Evolutionary conservation across 805 yeast genomes (phyloP), one percentile per base, ranked within the genome.

Genomic region (Scheffersomyces amazonensis): DNA sequence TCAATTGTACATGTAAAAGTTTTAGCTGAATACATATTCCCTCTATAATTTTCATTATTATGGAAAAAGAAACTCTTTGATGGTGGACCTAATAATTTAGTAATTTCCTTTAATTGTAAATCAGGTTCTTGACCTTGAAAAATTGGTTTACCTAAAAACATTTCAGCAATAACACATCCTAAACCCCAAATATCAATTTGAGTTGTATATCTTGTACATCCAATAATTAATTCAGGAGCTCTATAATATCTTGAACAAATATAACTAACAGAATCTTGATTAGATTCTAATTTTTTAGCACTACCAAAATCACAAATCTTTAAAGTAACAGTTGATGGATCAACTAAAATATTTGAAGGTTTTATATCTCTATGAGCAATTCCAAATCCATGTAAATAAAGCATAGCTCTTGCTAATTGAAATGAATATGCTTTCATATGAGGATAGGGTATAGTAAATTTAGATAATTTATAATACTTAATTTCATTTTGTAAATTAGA

Each of bases 151-250:
- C 97, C 97, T 45, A 89, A 75, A 40, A 84, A 73, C 87, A 93
- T 82, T 64, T 93, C 99, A 11, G 97, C 96, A 43, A 93, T 67
- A 24, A 93, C 96, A 68, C 99, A 91, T 1, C 98, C 99, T 42
- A 91, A 70, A 13, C 97, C 96, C 99, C 99, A 93, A 53, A 90
- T 84, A 61, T 93, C 99, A 42, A 93, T 91, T 54, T 89, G 87
- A 2, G 95, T 83, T 3, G 95, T 80, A 60, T 93, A 93, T 27
- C 82, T 75, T 42, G 90, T 79, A 50, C 89, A 84, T 2, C 99
- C 99, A 39, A 93, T 81, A 55, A 93, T 86, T 43, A 93, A 75
- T 62, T 93, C 99, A 0, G 99, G 99, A 1, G 98, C 95, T 50
- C 97, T 77, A 64, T 90, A 90, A 62, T 89, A 93, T 53, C 99